phyloP scores from a whole-genome alignment of 202 grass and related monocot species.

The Musa balbisiana region DNA sequence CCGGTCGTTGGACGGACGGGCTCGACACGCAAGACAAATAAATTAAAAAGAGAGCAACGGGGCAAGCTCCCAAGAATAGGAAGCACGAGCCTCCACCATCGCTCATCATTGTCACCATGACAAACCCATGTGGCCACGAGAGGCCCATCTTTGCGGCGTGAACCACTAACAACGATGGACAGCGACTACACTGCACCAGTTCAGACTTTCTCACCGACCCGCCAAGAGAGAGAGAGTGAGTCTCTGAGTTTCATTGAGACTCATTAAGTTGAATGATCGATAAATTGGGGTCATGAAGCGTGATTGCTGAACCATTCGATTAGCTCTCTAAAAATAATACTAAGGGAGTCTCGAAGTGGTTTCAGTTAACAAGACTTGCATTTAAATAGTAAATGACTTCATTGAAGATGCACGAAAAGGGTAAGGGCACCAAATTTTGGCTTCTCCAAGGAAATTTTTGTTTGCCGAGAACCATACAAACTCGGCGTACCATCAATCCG shows the following conservation, averaged over 20 bases:
- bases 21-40: background rate
- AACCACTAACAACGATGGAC: background rate
- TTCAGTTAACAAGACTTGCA: too few relatives aligned
- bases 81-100: background rate
- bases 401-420: too few relatives aligned
- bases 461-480: background rate
- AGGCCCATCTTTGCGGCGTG: background rate
- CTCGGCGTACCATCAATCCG: background rate
- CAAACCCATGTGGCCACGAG: background rate
- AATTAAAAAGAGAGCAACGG: background rate
- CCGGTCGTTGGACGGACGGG: too few relatives aligned
- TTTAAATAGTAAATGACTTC: too few relatives aligned
- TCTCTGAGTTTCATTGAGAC: too few relatives aligned
- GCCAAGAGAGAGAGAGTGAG: too few relatives aligned
- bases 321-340: too few relatives aligned
- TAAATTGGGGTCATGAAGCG: too few relatives aligned
- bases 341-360: too few relatives aligned
- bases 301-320: too few relatives aligned
- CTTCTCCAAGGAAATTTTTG: background rate
- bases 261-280: too few relatives aligned
- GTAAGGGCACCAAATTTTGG: background rate
- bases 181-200: background rate
- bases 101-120: background rate
- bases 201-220: background rate
- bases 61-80: background rate